Evolutionary conservation across 495 filamentous ascomycete species (phyloP), one percentile per base, ranked within the genome.

Genomic region (Parathielavia appendiculata): DNA sequence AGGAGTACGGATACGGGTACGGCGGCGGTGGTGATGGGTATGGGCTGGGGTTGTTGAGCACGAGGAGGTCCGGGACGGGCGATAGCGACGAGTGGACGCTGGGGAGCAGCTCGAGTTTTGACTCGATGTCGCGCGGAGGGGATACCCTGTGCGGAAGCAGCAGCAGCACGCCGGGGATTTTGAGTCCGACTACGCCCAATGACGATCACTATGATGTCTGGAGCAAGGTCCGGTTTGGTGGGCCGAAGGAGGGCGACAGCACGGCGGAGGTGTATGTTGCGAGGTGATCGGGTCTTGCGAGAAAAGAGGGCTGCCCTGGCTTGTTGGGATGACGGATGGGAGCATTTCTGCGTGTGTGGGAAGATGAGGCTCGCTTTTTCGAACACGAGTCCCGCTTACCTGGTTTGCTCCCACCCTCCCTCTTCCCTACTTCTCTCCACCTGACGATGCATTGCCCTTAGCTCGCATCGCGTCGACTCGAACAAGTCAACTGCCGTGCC

Each of bases 1-100:
- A 78, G 57, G 74, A 75, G 59, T 60, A 67, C 39, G 72, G 71
- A 30, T 70, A 66, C 51, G 62, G 60, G 5, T 71, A 71, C 63
- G 69, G 70, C 16, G n/a, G n/a, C n/a, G n/a, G n/a, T n/a, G n/a
- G n/a, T n/a, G n/a, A 66, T 49, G 62, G 60, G 5, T 71, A 71
- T 61, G 69, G 70, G 13, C 60, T 71, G 2, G 69, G 69, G 8
- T 55, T 72, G 26, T 56, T 74, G n/a, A 62, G 26, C 26, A 6
- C 3, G 26, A 30, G 66, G 23, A 66, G 62, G 5, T 60, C 64
- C 26, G 54, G 62, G 0, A 22, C 35, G 5, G 41, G 56, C 58
- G 65, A 71, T 56, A 72, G 68, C 52, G 76, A 77, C 57, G 75
- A 76, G 59, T 79, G 76, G 76, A 77, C 76, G 12, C 64, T 77